phyloP scores from a whole-genome alignment of 768 basidiomycete species.

The Trichaptum fuscoviolaceum region DNA sequence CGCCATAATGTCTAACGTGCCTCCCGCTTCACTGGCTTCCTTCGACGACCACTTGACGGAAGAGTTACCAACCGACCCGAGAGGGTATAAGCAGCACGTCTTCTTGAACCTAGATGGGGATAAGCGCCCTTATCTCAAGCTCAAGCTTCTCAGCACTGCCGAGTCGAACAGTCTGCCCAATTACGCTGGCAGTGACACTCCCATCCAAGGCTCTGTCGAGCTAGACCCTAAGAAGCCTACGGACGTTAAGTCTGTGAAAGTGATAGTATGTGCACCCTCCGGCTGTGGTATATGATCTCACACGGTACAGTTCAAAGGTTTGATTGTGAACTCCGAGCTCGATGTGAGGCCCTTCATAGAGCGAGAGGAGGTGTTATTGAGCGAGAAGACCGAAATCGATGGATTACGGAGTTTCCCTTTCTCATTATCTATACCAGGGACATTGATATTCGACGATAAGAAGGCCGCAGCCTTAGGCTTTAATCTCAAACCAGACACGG shows the following conservation, averaged over 20 bases:
- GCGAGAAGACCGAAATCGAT: not conserved
- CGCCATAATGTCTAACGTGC: not conserved
- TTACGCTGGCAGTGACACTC: not conserved
- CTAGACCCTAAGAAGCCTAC: not conserved
- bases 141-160: not conserved
- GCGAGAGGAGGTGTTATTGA: not conserved
- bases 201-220: not conserved
- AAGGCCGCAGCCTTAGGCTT: not conserved
- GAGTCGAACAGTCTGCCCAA: not conserved
- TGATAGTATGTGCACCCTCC: not conserved
- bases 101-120: not conserved
- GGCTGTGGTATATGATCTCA: not conserved
- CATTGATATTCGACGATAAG: not conserved
- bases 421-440: not conserved
- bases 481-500: not conserved
- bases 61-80: not conserved
- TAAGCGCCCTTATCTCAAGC: not conserved
- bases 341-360: not conserved
- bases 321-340: not conserved
- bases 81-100: not conserved
- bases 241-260: not conserved
- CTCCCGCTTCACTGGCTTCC: not conserved
- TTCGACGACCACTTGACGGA: not conserved
- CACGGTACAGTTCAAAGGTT: not conserved
- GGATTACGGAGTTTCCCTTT: not conserved